phyloP scores from a whole-genome alignment of 2,329 filamentous ascomycete species.

The Talaromyces sp. region DNA sequence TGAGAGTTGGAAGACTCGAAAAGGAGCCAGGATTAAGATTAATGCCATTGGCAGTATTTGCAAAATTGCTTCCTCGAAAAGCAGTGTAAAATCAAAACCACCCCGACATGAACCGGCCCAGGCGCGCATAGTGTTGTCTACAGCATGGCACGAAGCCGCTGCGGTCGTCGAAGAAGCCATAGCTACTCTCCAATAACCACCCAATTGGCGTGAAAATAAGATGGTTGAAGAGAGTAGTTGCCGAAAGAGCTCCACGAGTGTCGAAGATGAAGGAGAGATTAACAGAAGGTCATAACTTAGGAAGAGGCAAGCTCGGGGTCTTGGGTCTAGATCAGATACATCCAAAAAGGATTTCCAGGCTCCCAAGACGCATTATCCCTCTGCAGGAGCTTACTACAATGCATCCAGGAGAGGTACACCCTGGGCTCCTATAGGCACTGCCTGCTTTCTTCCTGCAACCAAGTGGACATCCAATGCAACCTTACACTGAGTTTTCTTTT shows the following conservation, averaged over 20 bases:
- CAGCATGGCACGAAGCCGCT: slow-evolving; percentile 31
- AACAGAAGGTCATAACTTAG: slow-evolving; percentile 14
- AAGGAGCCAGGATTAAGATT: slow-evolving; percentile 37
- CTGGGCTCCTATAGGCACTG: slow-evolving; percentile 18
- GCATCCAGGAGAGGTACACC: slow-evolving; percentile 22
- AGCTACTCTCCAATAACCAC: slow-evolving; percentile 28
- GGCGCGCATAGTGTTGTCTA: slow-evolving; percentile 40
- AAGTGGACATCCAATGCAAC: slow-evolving; percentile 25
- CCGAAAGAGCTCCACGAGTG: slow-evolving; percentile 15
- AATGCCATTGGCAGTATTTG: slow-evolving; percentile 40
- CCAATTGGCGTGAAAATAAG: slow-evolving; percentile 12
- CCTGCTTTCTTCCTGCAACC: slow-evolving; percentile 22
- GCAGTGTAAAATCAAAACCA: slow-evolving; percentile 49
- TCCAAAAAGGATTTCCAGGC: slow-evolving; percentile 15
- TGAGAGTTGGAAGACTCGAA: slow-evolving; percentile 40
- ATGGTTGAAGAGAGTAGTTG: slow-evolving; percentile 17
- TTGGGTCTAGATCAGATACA: slow-evolving; percentile 25
- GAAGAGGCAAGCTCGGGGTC: slow-evolving; percentile 4
- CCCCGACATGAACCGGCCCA: slow-evolving; percentile 40
- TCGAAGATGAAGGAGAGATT: slow-evolving; percentile 7
- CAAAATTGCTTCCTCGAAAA: slow-evolving; percentile 51
- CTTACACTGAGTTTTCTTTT: slow-evolving; percentile 12
- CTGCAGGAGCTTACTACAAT: slow-evolving; percentile 23
- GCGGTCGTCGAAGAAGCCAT: slow-evolving; percentile 31
- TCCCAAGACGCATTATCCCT: slow-evolving; percentile 19